A percentile compares a stretch with the other conserved stretches of the same genome.
phyloP scores from a whole-genome alignment of 306 rosid species.

The Gynostemma pentaphyllum region DNA sequence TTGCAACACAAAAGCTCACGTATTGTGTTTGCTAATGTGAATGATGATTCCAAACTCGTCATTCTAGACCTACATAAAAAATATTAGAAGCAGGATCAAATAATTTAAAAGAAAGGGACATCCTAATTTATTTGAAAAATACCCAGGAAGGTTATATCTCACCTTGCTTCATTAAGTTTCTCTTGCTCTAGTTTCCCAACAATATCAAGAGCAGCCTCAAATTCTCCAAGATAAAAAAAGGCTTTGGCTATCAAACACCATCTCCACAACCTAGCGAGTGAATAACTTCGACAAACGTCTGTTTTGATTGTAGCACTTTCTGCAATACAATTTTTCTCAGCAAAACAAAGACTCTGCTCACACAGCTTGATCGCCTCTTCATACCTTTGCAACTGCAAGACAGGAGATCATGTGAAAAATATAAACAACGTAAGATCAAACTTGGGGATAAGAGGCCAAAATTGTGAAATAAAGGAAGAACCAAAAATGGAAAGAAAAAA shows the following conservation, averaged over 20 bases:
- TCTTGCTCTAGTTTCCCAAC: conserved; percentile 54
- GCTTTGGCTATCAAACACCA: conserved; percentile 74
- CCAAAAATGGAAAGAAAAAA: not conserved
- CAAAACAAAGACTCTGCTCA: conserved; percentile 55
- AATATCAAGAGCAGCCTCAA: conserved; percentile 64
- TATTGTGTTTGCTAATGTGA: conserved; percentile 49
- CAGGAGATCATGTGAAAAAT: conserved; percentile 15
- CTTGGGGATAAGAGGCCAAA: conserved; percentile 1
- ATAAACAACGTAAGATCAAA: not conserved
- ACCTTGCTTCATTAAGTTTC: conserved; percentile 40
- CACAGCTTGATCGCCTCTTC: conserved; percentile 69
- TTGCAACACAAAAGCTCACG: conserved; percentile 43
- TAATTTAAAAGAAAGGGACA: conserved; percentile 11
- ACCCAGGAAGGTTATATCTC: conserved; percentile 19
- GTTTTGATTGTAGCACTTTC: conserved; percentile 15
- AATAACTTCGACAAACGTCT: conserved; percentile 22
- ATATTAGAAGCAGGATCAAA: conserved; percentile 21
- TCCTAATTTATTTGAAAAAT: conserved; percentile 14
- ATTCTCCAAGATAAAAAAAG: conserved; percentile 73
- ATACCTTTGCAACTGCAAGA: conserved; percentile 56
- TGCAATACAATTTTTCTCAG: conserved; percentile 52
- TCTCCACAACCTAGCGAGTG: conserved; percentile 56
- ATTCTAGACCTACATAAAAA: conserved; percentile 27
- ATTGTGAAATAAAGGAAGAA: not conserved
- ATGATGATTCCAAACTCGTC: conserved; percentile 30